A percentile compares a stretch with the other conserved stretches of the same genome.
phyloP scores from a whole-genome alignment of 2,329 filamentous ascomycete species.

The Botrytis byssoidea region DNA sequence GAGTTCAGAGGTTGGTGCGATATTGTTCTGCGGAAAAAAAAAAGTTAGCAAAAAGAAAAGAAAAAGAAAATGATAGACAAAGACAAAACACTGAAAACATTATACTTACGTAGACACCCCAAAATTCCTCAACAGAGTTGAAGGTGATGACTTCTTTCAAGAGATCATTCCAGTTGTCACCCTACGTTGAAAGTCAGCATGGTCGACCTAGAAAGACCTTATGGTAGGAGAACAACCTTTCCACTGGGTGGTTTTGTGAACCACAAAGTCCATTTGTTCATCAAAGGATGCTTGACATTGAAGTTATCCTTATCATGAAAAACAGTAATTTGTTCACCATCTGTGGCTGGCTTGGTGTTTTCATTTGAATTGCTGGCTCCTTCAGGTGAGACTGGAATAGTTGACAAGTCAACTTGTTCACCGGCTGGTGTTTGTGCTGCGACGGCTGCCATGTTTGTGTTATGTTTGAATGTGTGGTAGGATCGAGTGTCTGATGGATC shows the following conservation, averaged over 20 bases:
- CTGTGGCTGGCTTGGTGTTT: conserved; percentile 45
- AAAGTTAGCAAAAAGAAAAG: conserved; percentile 22
- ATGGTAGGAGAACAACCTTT: conserved; percentile 61
- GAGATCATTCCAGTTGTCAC: conserved; percentile 97
- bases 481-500: conserved; percentile 15
- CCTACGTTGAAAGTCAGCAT: conserved; percentile 50
- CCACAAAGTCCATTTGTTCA: conserved; percentile 98
- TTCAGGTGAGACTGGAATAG: conserved; percentile 64
- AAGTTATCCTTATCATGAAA: conserved; percentile 99
- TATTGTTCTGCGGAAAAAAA: conserved; percentile 75
- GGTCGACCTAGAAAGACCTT: neutral
- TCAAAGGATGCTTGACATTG: conserved; percentile 97
- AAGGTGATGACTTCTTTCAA: conserved; percentile 99
- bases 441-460: conserved; percentile 34
- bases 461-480: neutral
- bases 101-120: conserved; percentile 90
- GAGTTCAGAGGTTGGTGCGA: conserved; percentile 91
- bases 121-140: conserved; percentile 98
- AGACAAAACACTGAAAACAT: neutral
- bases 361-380: conserved; percentile 55
- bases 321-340: conserved; percentile 76
- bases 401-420: conserved; percentile 62
- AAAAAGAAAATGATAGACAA: neutral
- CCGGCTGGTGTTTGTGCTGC: conserved; percentile 27
- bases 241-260: conserved; percentile 97